A percentile compares a stretch with the other conserved stretches of the same genome.
These are phyloP conservation scores for Diaporthe humulicola DNA, from an alignment of 2,329 filamentous ascomycete genomes.

Conservation along the genomic window DNA sequence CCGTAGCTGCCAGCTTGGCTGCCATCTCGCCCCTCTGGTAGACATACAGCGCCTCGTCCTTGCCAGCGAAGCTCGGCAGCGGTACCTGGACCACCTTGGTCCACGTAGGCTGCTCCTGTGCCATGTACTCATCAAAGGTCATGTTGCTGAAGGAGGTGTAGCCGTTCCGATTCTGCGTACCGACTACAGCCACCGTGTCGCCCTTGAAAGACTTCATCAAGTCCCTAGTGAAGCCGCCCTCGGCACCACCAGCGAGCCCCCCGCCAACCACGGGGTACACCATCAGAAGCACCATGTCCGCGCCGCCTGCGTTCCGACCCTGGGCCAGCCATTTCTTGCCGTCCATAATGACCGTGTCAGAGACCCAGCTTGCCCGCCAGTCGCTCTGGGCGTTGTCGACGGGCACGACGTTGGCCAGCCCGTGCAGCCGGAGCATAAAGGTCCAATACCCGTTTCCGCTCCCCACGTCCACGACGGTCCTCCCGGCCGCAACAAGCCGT, in stretches of 20 bases:
- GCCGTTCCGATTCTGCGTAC: slow-evolving; percentile 81
- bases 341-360: slow-evolving; percentile 74
- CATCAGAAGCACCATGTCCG: slow-evolving; percentile 72
- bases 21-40: slow-evolving; percentile 66
- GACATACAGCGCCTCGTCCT: slow-evolving; percentile 81
- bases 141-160: slow-evolving; percentile 77
- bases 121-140: slow-evolving; percentile 77
- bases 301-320: slow-evolving; percentile 58
- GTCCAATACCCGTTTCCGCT: slow-evolving; percentile 84
- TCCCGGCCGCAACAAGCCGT: slow-evolving; percentile 64
- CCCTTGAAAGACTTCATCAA: slow-evolving; percentile 73
- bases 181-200: slow-evolving; percentile 77
- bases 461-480: slow-evolving; percentile 74
- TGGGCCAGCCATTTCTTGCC: slow-evolving; percentile 69
- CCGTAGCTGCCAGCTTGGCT: slow-evolving; percentile 15
- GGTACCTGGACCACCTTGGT: slow-evolving; percentile 73
- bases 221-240: slow-evolving; percentile 73
- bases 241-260: slow-evolving; percentile 73
- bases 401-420: slow-evolving; percentile 63
- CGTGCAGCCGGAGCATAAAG: slow-evolving; percentile 74
- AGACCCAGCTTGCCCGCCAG: slow-evolving; percentile 78
- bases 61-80: slow-evolving; percentile 80
- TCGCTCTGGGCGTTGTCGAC: slow-evolving; percentile 77
- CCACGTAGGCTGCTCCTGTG: slow-evolving; percentile 68
- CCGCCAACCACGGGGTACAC: slow-evolving; percentile 80